Conservation (phyloP, 192 early-diverging fungal genomes). For the Coemansia sp. region DNA sequence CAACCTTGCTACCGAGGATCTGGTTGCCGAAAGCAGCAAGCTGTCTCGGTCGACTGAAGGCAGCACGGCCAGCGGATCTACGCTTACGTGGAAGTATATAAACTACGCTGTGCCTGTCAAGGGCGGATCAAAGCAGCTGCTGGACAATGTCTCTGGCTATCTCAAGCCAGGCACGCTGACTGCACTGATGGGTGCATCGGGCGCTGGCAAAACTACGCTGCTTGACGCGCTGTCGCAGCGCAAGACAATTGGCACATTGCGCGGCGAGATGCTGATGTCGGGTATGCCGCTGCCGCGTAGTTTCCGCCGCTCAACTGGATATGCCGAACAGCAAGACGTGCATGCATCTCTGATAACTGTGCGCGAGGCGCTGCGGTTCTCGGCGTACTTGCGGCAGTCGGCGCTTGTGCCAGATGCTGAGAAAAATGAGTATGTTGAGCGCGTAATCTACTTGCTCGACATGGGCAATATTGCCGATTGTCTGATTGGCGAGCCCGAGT, state of each 20-base stretch:
- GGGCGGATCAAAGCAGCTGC: conserved; percentile 62
- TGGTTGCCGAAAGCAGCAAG: conserved; percentile 12
- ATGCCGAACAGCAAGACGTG: conserved; percentile 78
- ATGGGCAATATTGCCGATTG: conserved; percentile 66
- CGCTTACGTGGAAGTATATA: conserved; percentile 65
- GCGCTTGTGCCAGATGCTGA: conserved; percentile 57
- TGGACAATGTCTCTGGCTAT: conserved; percentile 63
- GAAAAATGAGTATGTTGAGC: conserved; percentile 65
- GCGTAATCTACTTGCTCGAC: conserved; percentile 68
- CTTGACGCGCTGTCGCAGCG: conserved; percentile 69
- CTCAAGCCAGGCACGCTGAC: conserved; percentile 73
- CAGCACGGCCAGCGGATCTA: conserved; percentile 53
- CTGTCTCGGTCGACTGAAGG: conserved; percentile 45
- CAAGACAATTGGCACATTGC: conserved; percentile 63
- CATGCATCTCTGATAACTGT: conserved; percentile 67
- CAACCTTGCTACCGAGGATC: conserved; percentile 43
- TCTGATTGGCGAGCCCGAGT: conserved; percentile 63
- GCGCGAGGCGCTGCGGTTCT: conserved; percentile 59
- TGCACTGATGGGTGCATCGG: conserved; percentile 65
- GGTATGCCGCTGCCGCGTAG: conserved; percentile 48
- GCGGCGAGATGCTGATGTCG: conserved; percentile 66
- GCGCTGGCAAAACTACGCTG: conserved; percentile 72
- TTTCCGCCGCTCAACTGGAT: conserved; percentile 66
- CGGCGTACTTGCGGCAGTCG: conserved; percentile 63
- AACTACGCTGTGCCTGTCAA: conserved; percentile 70